Evolutionary conservation across 352 stramenopile genomes (phyloP), one percentile per base, ranked within the genome.

Genomic region (Elongisporangium anandrum): DNA sequence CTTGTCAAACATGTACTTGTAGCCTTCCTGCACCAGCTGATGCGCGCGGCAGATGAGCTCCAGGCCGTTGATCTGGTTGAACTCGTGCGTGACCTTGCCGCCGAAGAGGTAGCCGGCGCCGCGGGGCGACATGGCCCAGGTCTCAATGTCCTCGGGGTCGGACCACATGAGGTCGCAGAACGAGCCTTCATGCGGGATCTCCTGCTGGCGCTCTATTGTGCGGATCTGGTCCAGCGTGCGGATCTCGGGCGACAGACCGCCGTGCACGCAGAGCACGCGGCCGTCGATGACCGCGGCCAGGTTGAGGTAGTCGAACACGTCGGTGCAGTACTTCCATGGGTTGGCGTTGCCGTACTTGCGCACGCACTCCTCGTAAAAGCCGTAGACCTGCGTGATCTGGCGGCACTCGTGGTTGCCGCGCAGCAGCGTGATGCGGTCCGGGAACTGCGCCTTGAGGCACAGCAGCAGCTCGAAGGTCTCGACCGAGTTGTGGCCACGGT

Each of bases 101-200:
- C 88, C 88, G 58, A 97, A 97, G 19, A 97, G 70, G 56, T 93
- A 97, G 29, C 88, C 88, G 10, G 88, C 88, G 12, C 88, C 88
- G 52, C 88, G 84, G n/a, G 88, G 88, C 63, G 82, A 94, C 75
- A 96, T 92, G 15, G 84, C 87, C 88, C 88, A 95, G 58, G 80
- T 89, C 61, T 95, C 88, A 64, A 94, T 97, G 56, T 98, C 94
- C 68, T 98, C 94, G 0, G 97, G 97, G 70, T 99, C 97, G 19
- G 94, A 98, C 97, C 97, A 99, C 72, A 99, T 97, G 66, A 99
- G 87, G 81, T 99, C 96, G 64, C 93, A 98, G 73, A 99, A 98
- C 12, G 96, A 92, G 56, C 96, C 96, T 70, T 96, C 89, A 61
- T 98, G 94, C 4, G 95, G 93, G 57, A 98, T 96, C 83, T 98